Conservation (phyloP, 1,139 yeast species). For the Arxiozyma heterogenica region DNA sequence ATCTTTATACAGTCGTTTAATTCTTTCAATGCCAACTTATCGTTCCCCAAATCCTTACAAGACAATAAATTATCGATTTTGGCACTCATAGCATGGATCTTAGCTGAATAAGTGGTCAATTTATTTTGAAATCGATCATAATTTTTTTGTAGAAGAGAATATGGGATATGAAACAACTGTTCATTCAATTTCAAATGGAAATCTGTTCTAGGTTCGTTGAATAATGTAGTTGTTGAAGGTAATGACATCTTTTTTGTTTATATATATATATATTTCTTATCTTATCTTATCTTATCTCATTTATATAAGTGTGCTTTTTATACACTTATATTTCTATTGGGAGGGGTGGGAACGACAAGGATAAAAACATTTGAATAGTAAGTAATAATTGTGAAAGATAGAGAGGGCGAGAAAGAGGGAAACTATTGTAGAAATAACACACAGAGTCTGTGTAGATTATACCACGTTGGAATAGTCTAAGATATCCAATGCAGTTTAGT, state of each 20-base stretch:
- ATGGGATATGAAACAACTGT: slow-evolving; percentile 53
- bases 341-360: too few species aligned
- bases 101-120: slow-evolving; percentile 38
- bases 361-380: too few species aligned
- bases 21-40: slow-evolving; percentile 22
- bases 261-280: too few species aligned
- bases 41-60: slow-evolving; percentile 31
- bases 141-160: slow-evolving; percentile 50
- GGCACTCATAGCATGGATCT: slow-evolving; percentile 24
- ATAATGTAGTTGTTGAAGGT: slow-evolving; percentile 2
- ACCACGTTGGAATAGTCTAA: too few species aligned
- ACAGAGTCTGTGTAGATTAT: too few species aligned
- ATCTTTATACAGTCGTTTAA: slow-evolving; percentile 33
- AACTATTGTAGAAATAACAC: too few species aligned
- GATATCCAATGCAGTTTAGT: too few species aligned
- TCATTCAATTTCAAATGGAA: slow-evolving; percentile 38
- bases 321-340: too few species aligned
- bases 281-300: too few species aligned
- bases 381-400: too few species aligned
- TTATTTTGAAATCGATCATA: slow-evolving; percentile 44
- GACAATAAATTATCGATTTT: slow-evolving; percentile 36
- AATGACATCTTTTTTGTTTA: background rate
- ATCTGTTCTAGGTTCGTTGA: slow-evolving; percentile 34
- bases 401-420: too few species aligned
- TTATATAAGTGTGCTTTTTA: too few species aligned